A percentile compares a stretch with the other conserved stretches of the same genome.
phyloP scores from a whole-genome alignment of 2,329 filamentous ascomycete genomes.

The Fusarium papillatum region DNA sequence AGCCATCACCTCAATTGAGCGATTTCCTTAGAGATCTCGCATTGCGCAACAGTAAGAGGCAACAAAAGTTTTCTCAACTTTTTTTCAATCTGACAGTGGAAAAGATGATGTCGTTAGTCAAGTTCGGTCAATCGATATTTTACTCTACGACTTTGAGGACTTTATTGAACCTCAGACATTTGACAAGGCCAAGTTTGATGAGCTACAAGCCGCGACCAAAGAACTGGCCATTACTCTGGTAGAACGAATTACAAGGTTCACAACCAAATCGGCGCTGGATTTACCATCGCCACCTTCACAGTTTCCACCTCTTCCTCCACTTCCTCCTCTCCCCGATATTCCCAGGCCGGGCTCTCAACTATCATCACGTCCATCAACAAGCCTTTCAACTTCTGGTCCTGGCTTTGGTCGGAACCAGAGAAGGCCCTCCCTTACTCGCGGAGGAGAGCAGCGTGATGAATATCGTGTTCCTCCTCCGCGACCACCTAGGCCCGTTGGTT shows the following conservation, averaged over 20 bases:
- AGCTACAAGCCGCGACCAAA: slow-evolving; percentile 52
- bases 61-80: background rate
- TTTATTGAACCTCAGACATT: slow-evolving; percentile 55
- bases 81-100: background rate
- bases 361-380: background rate
- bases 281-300: background rate
- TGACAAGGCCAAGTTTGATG: slow-evolving; percentile 50
- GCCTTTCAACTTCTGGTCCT: background rate
- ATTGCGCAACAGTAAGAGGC: slow-evolving; percentile 54
- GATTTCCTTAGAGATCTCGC: slow-evolving; percentile 21
- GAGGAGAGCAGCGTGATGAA: background rate
- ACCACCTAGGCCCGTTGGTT: background rate
- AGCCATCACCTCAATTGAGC: slow-evolving; percentile 20
- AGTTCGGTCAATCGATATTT: slow-evolving; percentile 51
- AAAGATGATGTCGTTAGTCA: slow-evolving; percentile 7
- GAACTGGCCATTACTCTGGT: slow-evolving; percentile 49
- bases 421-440: background rate
- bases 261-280: slow-evolving; percentile 1
- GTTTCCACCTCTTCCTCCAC: slow-evolving; percentile 5
- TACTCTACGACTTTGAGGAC: slow-evolving; percentile 60
- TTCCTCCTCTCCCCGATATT: slow-evolving; percentile 6
- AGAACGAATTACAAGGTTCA: slow-evolving; percentile 10
- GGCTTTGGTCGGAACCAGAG: background rate
- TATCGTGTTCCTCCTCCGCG: background rate
- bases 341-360: background rate